Base-by-base conservation (phyloP, 345 rosid genomes). In the Eutrema yunnanense region DNA sequence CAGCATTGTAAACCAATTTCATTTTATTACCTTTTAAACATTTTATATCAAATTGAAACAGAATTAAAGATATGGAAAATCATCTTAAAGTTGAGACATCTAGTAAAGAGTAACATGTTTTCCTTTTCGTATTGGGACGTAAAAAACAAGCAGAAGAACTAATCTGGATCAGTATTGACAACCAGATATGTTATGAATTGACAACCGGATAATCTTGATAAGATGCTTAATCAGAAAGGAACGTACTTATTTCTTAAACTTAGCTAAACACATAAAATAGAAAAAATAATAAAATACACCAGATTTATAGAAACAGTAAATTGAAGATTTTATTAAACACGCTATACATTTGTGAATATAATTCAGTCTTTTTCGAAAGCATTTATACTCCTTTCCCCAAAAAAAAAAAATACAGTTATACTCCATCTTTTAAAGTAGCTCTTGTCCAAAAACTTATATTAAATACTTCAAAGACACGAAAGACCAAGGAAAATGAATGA, bases 391-490 rank as follows among this genome's bases (percentile, higher is more conserved):
- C 22, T 22, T 22, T 22, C 1, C 22, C 0, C 22, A 22, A 22
- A 22, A 22, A 22, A 22, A 22, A 22, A 0, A 22, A 22, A 22
- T 22, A 22, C 26, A 22, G 26, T 22, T 22, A 22, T 22, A 22
- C 26, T 22, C 26, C 26, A 22, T 22, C 26, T 34, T 33, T 22
- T 43, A 6, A 6, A 48, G 11, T 19, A 66, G 48, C 9, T 38
- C 49, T 66, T 60, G 49, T 71, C 74, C 60, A 38, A 38, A 58
- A 59, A 49, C 50, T 49, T 70, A 59, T 59, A 34, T 26, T 7
- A 6, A 2, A 36, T 69, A 70, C 58, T 70, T 70, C 3, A 56
- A 58, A 49, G 14, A 60, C 59, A 60, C 51, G 33, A 71, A 9
- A 37, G 3, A 59, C 16, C 26, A 9, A 37, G 2, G 37, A 48